Base-by-base conservation (phyloP, 768 basidiomycete genomes). In the Candolleomyces aberdarensis region DNA sequence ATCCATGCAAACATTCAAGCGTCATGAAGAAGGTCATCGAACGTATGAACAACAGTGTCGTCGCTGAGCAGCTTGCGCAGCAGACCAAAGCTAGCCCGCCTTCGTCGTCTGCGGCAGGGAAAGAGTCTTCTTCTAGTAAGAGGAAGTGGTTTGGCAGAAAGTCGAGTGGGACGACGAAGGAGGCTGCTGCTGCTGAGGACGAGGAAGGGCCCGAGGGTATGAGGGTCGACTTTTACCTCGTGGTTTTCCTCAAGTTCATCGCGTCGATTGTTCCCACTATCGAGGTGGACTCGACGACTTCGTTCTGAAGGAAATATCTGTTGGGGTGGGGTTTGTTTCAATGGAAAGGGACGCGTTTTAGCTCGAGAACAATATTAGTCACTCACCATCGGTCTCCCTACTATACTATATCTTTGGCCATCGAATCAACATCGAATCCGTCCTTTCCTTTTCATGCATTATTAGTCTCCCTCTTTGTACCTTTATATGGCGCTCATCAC, bases 1-100 rank as follows among this genome's bases (percentile, higher is more conserved):
- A 99, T 73, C 96, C 96, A 2, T 99, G 96, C 84, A 98, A 97
- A 71, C 96, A 99, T 73, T 92, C 95, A 1, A 93, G 89, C 73
- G 97, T 99, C 60, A 99, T 99, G 97, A 98, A 97, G 84, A 98
- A 98, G 73, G 94, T 98, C 63, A 98, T 98, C 70, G 96, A 98
- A 74, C 85, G 96, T 60, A 98, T 98, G 95, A 97, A 98, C 75
- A 85, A 84, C 65, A 87, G 87, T 63, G 89, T 94, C 29, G 82
- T 90, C 58, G 92, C 88, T 62, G 88, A 92, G 71, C 92, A 94
- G 72, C 82, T 92, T 31, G 61, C 62, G 13, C 58, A 51, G 15
- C 81, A 85, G 62, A 83, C 84, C 63, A 86, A 85, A 67, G 69
- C 74, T 31, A 54, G 65, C 13, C 72, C 77, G 1, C 62, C 57